Percentiles rank a stretch among this genome's conserved stretches.
These are phyloP conservation scores for Thelephora terrestris DNA, from an alignment of 1,284 basidiomycete species.

Conservation along the genomic window DNA sequence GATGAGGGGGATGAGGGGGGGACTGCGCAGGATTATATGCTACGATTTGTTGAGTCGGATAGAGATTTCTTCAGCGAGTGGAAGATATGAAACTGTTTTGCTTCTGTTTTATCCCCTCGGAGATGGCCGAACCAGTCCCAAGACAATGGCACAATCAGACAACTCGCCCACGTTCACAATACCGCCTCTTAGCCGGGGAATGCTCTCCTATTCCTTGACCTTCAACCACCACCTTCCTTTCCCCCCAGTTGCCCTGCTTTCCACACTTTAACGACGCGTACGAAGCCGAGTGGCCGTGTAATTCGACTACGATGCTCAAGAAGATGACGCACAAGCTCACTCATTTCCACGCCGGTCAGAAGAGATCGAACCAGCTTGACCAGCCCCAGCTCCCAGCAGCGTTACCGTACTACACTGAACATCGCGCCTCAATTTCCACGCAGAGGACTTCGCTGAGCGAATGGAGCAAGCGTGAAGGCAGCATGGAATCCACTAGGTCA, in stretches of 20 bases:
- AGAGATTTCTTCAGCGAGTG: slow-evolving; percentile 73
- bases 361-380: slow-evolving; percentile 14
- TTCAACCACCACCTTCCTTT: neutral
- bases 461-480: slow-evolving; percentile 33
- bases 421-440: slow-evolving; percentile 56
- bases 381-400: slow-evolving; percentile 11
- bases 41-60: slow-evolving; percentile 64
- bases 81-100: slow-evolving; percentile 34
- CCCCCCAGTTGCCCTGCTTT: neutral
- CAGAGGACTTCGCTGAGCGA: slow-evolving; percentile 47
- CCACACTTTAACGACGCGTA: neutral
- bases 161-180: neutral
- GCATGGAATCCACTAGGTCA: slow-evolving; percentile 23
- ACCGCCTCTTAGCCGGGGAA: neutral
- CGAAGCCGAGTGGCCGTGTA: too few relatives aligned
- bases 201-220: neutral
- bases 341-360: slow-evolving; percentile 15
- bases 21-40: slow-evolving; percentile 82
- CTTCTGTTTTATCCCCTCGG: slow-evolving; percentile 2
- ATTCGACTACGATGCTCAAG: slow-evolving; percentile 25
- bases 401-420: slow-evolving; percentile 21
- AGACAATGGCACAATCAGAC: neutral
- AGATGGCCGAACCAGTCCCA: neutral
- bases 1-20: slow-evolving; percentile 52
- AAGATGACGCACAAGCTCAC: slow-evolving; percentile 34